phyloP scores from a whole-genome alignment of 257 asterid genomes.

The Nicotiana benthamiana region DNA sequence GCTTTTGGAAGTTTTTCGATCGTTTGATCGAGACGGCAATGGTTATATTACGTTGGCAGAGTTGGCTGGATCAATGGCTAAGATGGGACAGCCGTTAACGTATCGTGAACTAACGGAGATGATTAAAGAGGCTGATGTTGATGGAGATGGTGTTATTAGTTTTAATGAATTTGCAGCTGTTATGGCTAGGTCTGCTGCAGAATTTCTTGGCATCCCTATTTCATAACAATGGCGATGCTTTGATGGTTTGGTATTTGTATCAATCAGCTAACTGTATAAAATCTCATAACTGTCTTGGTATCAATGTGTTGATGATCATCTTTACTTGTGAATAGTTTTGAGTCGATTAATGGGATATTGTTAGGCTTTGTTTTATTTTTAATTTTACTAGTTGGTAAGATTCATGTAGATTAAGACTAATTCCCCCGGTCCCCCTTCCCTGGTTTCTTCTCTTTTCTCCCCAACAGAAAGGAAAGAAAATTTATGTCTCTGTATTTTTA shows the following conservation, averaged over 20 bases:
- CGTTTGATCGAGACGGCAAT: constrained; percentile 86
- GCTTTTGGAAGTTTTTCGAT: constrained; percentile 61
- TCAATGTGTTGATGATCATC: background rate
- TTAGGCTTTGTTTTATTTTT: background rate
- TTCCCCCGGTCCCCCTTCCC: no score
- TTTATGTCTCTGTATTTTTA: background rate
- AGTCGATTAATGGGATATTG: background rate
- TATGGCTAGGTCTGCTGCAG: constrained; percentile 72
- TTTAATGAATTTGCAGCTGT: constrained; percentile 59
- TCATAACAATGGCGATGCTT: constrained; percentile 10
- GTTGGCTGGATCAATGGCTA: constrained; percentile 84
- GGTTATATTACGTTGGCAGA: constrained; percentile 84
- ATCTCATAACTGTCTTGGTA: background rate
- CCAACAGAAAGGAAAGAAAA: background rate
- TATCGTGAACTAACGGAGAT: constrained; percentile 73
- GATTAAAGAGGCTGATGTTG: constrained; percentile 76
- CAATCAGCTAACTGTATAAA: background rate
- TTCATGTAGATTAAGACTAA: background rate
- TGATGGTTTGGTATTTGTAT: background rate
- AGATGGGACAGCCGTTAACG: constrained; percentile 84
- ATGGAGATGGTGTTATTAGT: constrained; percentile 84
- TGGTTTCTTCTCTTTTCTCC: background rate
- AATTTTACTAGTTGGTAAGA: background rate
- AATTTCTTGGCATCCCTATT: constrained; percentile 45
- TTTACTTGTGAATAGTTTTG: background rate